These are phyloP conservation scores for Glycine tomentella DNA, from an alignment of 306 rosid species.

Conservation along the genomic window DNA sequence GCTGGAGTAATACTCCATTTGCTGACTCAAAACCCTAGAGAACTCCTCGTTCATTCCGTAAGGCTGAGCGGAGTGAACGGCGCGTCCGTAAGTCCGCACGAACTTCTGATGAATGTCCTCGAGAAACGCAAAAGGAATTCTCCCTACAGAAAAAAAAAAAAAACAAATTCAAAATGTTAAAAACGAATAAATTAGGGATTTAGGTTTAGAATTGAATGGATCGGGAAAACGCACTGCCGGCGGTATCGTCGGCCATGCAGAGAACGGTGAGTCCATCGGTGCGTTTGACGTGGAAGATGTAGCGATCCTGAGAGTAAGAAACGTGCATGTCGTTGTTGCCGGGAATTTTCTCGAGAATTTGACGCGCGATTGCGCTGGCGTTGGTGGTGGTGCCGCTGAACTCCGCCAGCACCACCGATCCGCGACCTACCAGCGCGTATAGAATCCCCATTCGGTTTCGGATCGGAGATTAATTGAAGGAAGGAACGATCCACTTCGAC, in stretches of 20 bases:
- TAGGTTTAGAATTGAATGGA: neutral
- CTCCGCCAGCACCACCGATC: slow-evolving; percentile 93
- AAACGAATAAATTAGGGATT: neutral
- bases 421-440: slow-evolving; percentile 85
- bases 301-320: slow-evolving; percentile 96
- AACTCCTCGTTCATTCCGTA: slow-evolving; percentile 97
- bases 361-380: slow-evolving; percentile 83
- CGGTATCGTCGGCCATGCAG: slow-evolving; percentile 95
- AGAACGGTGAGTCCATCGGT: slow-evolving; percentile 99
- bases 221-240: slow-evolving; percentile 67
- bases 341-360: slow-evolving; percentile 83
- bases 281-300: slow-evolving; percentile 88
- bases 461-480: neutral
- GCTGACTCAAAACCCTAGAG: slow-evolving; percentile 92
- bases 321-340: slow-evolving; percentile 80
- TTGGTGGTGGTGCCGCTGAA: slow-evolving; percentile 78
- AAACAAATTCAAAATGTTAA: neutral
- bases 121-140: slow-evolving; percentile 91
- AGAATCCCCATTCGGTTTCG: slow-evolving; percentile 71
- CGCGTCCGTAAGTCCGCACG: slow-evolving; percentile 89
- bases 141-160: slow-evolving; percentile 63
- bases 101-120: slow-evolving; percentile 96
- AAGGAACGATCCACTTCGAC: neutral
- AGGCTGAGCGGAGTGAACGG: slow-evolving; percentile 81
- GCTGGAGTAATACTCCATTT: slow-evolving; percentile 83